A percentile compares a stretch with the other conserved stretches of the same genome.
Conservation (phyloP, 768 basidiomycete genomes). For the Naganishia vaughanmartiniae region DNA sequence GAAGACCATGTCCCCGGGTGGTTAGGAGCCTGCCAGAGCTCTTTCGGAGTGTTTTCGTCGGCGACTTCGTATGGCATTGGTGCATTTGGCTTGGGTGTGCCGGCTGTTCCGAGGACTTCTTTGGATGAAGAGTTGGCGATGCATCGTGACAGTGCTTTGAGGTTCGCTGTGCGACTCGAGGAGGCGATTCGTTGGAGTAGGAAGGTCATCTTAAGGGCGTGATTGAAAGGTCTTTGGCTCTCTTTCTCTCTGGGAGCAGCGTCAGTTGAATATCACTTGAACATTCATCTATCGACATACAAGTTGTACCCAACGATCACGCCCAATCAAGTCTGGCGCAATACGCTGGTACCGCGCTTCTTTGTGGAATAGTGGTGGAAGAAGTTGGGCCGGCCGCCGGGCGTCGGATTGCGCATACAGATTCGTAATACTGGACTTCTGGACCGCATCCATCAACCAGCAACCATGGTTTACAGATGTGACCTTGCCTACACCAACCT, state of each 20-base stretch:
- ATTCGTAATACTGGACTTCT: constrained; percentile 18
- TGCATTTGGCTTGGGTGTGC: constrained; percentile 22
- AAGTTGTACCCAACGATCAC: neutral
- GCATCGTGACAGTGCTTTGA: constrained; percentile 7
- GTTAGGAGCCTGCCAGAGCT: constrained; percentile 73
- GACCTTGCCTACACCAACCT: neutral
- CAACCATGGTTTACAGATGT: neutral
- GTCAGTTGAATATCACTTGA: neutral
- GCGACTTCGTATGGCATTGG: constrained; percentile 21
- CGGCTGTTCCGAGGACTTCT: constrained; percentile 12
- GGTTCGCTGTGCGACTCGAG: constrained; percentile 8
- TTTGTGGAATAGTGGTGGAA: neutral
- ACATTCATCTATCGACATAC: neutral
- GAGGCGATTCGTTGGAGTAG: constrained; percentile 19
- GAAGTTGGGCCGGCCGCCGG: neutral
- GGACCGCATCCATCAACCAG: no score
- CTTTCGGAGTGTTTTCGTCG: constrained; percentile 25
- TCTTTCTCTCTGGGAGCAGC: neutral
- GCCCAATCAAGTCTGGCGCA: constrained; percentile 24
- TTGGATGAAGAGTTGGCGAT: constrained; percentile 19
- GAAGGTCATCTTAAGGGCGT: neutral
- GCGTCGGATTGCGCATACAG: constrained; percentile 6
- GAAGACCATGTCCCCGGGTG: constrained; percentile 78
- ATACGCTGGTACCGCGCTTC: constrained; percentile 3
- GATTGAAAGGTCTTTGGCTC: neutral